Base-by-base conservation (phyloP, 225 moss, liverwort and hornwort genomes). In the Neckera pumila region DNA sequence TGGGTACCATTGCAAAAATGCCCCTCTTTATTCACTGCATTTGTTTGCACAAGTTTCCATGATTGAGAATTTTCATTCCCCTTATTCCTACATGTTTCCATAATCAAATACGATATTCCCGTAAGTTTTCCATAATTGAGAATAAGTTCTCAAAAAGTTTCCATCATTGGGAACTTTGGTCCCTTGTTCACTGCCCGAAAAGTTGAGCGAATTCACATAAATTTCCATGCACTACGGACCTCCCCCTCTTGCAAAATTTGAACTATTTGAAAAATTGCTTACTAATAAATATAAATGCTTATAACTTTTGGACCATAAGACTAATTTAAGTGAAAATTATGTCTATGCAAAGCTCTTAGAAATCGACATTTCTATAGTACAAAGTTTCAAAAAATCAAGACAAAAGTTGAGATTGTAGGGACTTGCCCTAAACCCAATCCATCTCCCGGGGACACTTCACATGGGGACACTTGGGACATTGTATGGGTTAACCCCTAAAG, bases 341-440 rank as follows among this genome's bases (percentile, higher is more conserved):
- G 7, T 19, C 19, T 11, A 11, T 1, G 0, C 2, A 4, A 31
- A 31, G 74, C 31, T 49, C 11, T 74, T 19, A 7, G 12, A 74
- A 74, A 30, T 12, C 11, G 0, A 0, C 19, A 31, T 31, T 11
- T 74, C 4, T 3, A 7, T 7, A 10, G 10, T 17, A 11, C 7
- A 18, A 45, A 12, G 17, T 6, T 47, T 19, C 0, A 7, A 17
- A 2, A 49, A 33, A 75, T 33, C 3, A 21, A 1, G 19, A 4
- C 7, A 12, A 49, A 75, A 49, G 20, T 21, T 8, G 76, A 76
- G 51, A 76, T 51, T 5, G 51, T 5, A 3, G 8, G 13, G 34
- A 33, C 21, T 33, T 75, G 9, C 1, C 7, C 7, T 0, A 31
- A 75, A 7, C 20, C 31, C 15, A 33, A 75, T 31, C 31, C 4